phyloP scores from a whole-genome alignment of 495 filamentous ascomycete species.

The Copromyces sp. region DNA sequence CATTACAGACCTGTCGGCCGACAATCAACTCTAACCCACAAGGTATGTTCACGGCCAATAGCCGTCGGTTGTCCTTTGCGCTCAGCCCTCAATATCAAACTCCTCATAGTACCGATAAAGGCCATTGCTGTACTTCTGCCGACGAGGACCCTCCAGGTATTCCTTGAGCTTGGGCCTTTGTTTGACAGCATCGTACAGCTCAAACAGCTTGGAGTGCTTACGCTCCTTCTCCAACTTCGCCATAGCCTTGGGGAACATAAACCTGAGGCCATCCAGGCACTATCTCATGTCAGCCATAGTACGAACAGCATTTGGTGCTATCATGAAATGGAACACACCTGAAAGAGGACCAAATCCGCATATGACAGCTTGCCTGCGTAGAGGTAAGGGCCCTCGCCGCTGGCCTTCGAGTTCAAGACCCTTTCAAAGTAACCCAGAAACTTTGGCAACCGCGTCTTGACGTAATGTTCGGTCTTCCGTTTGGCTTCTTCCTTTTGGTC shows the following conservation, averaged over 20 bases:
- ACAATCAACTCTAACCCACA: background rate
- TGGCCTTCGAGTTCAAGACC: constrained; percentile 45
- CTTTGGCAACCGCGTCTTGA: constrained; percentile 51
- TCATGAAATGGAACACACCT: constrained; percentile 28
- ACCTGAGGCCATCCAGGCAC: constrained; percentile 42
- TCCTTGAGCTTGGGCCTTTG: constrained; percentile 42
- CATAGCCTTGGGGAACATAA: constrained; percentile 55
- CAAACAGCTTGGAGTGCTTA: constrained; percentile 42
- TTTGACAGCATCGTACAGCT: constrained; percentile 45
- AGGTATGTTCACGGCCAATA: background rate
- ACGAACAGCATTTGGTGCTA: background rate
- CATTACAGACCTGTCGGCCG: background rate
- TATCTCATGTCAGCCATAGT: constrained; percentile 8
- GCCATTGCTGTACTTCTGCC: constrained; percentile 43
- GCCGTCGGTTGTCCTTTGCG: background rate
- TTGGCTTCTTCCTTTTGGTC: constrained; percentile 54
- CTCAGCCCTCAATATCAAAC: constrained; percentile 35
- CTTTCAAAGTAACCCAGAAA: constrained; percentile 55
- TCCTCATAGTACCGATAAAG: constrained; percentile 56
- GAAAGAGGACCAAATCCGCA: constrained; percentile 60
- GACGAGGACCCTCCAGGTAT: constrained; percentile 49
- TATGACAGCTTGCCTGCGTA: constrained; percentile 49
- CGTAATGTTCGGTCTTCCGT: constrained; percentile 40
- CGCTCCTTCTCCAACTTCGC: constrained; percentile 32
- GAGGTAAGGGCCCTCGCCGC: constrained; percentile 46